phyloP scores from a whole-genome alignment of 768 basidiomycete species.

The Lepiota brunneoincarnata region DNA sequence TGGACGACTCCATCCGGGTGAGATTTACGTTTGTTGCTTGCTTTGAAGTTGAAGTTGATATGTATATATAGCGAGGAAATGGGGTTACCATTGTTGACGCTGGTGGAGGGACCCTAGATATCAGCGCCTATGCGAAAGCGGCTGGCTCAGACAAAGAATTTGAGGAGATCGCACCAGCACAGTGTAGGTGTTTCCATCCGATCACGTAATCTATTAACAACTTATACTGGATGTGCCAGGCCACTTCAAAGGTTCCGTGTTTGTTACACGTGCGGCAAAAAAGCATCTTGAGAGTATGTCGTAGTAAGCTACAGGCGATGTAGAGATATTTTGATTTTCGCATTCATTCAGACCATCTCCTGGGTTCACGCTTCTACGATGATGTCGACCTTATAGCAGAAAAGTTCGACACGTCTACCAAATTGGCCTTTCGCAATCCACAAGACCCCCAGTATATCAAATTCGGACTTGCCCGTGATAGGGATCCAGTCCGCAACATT shows the following conservation, averaged over 20 bases:
- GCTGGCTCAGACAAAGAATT: conserved; percentile 15
- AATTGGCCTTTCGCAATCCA: conserved; percentile 38
- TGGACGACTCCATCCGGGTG: conserved; percentile 31
- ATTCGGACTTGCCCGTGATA: conserved; percentile 42
- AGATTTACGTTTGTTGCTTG: not conserved
- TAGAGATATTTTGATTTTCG: no score
- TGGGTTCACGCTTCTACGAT: conserved; percentile 33
- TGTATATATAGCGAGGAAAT: conserved; percentile 26
- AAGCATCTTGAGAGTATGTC: conserved; percentile 35
- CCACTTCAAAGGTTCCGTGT: conserved; percentile 41
- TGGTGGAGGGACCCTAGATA: conserved; percentile 57
- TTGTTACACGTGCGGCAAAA: conserved; percentile 36
- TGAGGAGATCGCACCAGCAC: conserved; percentile 41
- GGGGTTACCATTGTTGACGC: conserved; percentile 54
- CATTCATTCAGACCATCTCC: conserved; percentile 30
- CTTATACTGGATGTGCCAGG: no score
- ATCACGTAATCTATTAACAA: no score
- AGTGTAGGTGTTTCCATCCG: no score
- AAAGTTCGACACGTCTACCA: conserved; percentile 48
- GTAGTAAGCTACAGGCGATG: no score
- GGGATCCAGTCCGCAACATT: conserved; percentile 36
- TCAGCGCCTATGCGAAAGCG: conserved; percentile 45
- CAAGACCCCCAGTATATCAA: conserved; percentile 42
- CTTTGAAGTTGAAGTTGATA: not conserved
- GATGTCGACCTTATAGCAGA: conserved; percentile 39